phyloP scores from a whole-genome alignment of 176 grass and related monocot genomes.

The Melocanna baccifera region DNA sequence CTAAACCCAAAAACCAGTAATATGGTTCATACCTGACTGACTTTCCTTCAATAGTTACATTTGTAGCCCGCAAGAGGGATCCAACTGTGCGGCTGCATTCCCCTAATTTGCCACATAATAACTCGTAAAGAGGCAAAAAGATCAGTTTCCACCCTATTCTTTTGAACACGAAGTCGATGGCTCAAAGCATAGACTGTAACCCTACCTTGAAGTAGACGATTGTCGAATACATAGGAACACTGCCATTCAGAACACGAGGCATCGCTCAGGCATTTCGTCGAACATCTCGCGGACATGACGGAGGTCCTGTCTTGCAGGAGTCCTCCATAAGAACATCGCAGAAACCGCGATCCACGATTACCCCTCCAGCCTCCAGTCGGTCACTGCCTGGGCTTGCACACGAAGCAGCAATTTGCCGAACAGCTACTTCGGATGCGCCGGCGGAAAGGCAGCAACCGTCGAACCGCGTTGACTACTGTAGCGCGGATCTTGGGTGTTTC shows the following conservation, averaged over 20 bases:
- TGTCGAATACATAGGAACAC: neutral
- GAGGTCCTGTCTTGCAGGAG: neutral
- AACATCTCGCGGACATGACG: neutral
- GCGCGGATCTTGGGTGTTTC: neutral
- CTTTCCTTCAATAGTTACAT: neutral
- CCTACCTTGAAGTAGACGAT: neutral
- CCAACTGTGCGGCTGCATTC: neutral
- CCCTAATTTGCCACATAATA: neutral
- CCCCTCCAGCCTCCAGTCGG: neutral
- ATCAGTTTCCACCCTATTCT: neutral
- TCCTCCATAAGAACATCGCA: neutral
- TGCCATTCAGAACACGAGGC: neutral
- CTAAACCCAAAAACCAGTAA: neutral
- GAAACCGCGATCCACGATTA: neutral
- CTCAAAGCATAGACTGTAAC: neutral
- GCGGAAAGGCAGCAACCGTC: neutral
- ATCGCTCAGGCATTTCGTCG: neutral
- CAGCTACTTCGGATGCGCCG: neutral
- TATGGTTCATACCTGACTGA: constrained; percentile 10
- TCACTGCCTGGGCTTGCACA: neutral
- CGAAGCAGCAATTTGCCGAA: neutral
- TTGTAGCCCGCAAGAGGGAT: neutral
- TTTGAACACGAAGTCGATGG: neutral
- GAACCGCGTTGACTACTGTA: too few relatives aligned
- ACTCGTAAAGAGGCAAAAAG: neutral